Evolutionary conservation across 768 basidiomycete species (phyloP), one percentile per base, ranked within the genome.

Genomic region (Podaxis rugospora): DNA sequence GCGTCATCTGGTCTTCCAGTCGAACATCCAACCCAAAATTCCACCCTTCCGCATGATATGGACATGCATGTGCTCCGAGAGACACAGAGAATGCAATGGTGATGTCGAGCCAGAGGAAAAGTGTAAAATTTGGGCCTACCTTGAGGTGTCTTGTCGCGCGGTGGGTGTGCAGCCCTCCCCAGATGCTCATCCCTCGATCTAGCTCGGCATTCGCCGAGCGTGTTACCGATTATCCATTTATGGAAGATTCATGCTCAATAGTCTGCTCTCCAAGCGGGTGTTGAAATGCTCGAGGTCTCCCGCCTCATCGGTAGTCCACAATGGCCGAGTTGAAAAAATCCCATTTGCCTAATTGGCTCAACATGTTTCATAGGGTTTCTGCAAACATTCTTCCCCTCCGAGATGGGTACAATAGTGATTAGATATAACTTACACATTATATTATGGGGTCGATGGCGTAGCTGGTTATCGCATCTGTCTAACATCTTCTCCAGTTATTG

Each of bases 401-500:
- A 7, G 32, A 9, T 32, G 7, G 7, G 0, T 32, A 32, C 2
- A 9, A 32, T 6, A 7, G 0, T 9, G 9, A 32, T 32, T 2
- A 21, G 2, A 32, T 2, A 9, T 32, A 9, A 32, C 32, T 5
- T 2, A 7, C 32, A 9, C 32, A 9, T 16, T 14, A 14, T 0
- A 40, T n/a, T 10, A 13, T 9, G 37, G 71, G 70, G 71, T 77
- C 78, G 84, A 81, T 86, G 86, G 86, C 83, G 86, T 88, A 87
- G 84, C 85, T 87, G 85, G 85, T 88, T 87, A 88, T 88, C 86
- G 83, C 86, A 85, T 87, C 84, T 86, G 86, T 86, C 84, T 87
- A 85, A 88, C 85, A 87, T 51, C 55, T 35, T 56, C 44, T 44
- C 39, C 40, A 44, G 37, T 27, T 18, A 18, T 11, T 50, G 42